phyloP scores from a whole-genome alignment of 306 rosid genomes.

The Hippophae tibetana region DNA sequence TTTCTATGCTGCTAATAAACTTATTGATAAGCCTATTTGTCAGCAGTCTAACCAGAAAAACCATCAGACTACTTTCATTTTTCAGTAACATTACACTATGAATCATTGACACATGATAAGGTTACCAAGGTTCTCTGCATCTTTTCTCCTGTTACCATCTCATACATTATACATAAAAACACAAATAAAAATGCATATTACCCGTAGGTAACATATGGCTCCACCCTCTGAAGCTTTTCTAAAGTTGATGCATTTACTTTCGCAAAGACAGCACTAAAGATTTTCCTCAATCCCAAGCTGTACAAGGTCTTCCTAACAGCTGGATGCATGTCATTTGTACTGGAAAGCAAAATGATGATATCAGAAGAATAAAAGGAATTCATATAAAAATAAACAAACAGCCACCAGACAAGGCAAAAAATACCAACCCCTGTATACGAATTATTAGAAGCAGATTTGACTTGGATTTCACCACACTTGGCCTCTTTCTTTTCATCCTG shows the following conservation, averaged over 20 bases:
- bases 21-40: too few species aligned
- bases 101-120: too few species aligned
- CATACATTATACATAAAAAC: not conserved
- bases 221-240: constrained; percentile 62
- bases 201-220: constrained; percentile 93
- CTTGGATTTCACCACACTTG: too few species aligned
- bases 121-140: too few species aligned
- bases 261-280: constrained; percentile 59
- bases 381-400: not conserved
- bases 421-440: too few species aligned
- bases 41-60: too few species aligned
- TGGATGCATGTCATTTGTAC: constrained; percentile 85
- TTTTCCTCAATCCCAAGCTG: constrained; percentile 46
- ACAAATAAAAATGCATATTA: constrained; percentile 12
- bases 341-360: constrained; percentile 10
- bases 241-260: constrained; percentile 44
- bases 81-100: too few species aligned
- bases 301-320: constrained; percentile 48
- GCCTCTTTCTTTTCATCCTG: too few species aligned
- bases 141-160: constrained; percentile 41
- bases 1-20: too few species aligned
- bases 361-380: constrained; percentile 1
- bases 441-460: too few species aligned
- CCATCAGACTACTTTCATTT: too few species aligned
- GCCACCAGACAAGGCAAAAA: too few species aligned